Percentiles rank a stretch among this genome's conserved stretches.
These are phyloP conservation scores for Tremellales sp. DNA, from an alignment of 1,284 basidiomycete species.

Conservation along the genomic window DNA sequence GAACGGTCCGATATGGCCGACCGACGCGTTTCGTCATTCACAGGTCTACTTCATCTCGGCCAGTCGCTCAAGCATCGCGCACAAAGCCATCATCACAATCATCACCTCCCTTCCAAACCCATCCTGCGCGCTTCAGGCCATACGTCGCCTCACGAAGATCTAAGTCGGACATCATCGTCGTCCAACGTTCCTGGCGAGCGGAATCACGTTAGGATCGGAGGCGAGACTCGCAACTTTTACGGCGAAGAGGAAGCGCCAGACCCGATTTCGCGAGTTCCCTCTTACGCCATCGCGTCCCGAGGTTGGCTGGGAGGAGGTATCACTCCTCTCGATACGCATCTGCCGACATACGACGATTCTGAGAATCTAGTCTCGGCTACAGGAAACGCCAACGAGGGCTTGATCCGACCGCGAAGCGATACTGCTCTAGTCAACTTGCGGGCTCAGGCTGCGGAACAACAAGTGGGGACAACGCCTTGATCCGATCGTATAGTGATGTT, in stretches of 20 bases:
- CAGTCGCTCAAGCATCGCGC: slow-evolving; percentile 14
- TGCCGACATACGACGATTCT: slow-evolving; percentile 76
- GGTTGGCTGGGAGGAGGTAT: slow-evolving; percentile 82
- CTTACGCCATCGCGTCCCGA: slow-evolving; percentile 68
- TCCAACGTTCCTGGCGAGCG: background rate
- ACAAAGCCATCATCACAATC: no score
- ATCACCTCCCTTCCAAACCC: slow-evolving; percentile 8
- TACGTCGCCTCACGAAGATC: background rate
- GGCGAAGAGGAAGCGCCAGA: slow-evolving; percentile 15
- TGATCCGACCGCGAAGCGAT: slow-evolving; percentile 28
- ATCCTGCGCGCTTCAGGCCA: slow-evolving; percentile 12
- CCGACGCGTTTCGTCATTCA: slow-evolving; percentile 4
- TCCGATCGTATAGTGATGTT: no score
- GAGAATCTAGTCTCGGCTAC: slow-evolving; percentile 21
- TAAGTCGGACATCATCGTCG: background rate
- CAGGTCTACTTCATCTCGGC: slow-evolving; percentile 16
- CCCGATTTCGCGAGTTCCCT: slow-evolving; percentile 61
- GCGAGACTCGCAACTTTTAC: background rate
- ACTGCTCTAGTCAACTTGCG: slow-evolving; percentile 32
- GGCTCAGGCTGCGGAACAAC: no score
- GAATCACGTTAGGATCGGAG: background rate
- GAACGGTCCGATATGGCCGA: background rate
- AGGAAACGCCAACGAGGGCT: background rate
- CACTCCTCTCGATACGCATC: slow-evolving; percentile 69
- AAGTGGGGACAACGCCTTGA: no score